Evolutionary conservation across 202 grass and related monocot genomes (phyloP), one percentile per base, ranked within the genome.

Genomic region (Tripidium arundinaceum): DNA sequence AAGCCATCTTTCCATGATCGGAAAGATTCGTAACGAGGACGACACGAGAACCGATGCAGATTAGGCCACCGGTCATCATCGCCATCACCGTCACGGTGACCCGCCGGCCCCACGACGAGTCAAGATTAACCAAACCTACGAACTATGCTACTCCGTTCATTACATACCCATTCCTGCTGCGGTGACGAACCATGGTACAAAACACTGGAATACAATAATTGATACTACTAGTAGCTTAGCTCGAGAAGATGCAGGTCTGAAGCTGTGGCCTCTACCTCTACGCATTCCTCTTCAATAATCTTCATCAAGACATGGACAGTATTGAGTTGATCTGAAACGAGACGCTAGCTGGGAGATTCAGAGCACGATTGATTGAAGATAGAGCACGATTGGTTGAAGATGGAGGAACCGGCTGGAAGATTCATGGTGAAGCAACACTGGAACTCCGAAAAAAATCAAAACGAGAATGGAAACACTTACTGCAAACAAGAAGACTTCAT

Each of bases 1-100:
- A 76, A 62, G 52, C 33, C 25, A 76, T 68, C 71, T 81, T 54
- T 81, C 71, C 78, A 76, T 86, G 62, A 76, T 68, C n/a, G 52
- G 70, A 75, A 81, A 76, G 84, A 86, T 86, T 62, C 78, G 52
- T 86, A 79, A 75, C n/a, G 49, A 50, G 6, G 77, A 86, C 77
- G 84, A 47, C 84, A 74, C 49, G 37, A 68, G 37, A 74, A 55
- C 33, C 11, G 28, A 85, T 54, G 66, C 57, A 63, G 43, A 42
- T 69, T 60, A 29, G 37, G 34, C 77, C 39, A 2, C 47, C 15
- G 10, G 6, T 49, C 38, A 21, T 72, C 10, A 34, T 43, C 38
- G 29, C 12, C 50, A 21, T 61, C 52, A 55, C 3, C 19, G 49
- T 52, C 18, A 52, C 18, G 18, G 49, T 21, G 49, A 9, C 49